Evolutionary conservation across 2,329 filamentous ascomycete species (phyloP).

Genomic region (Penicillium corylophilum): DNA sequence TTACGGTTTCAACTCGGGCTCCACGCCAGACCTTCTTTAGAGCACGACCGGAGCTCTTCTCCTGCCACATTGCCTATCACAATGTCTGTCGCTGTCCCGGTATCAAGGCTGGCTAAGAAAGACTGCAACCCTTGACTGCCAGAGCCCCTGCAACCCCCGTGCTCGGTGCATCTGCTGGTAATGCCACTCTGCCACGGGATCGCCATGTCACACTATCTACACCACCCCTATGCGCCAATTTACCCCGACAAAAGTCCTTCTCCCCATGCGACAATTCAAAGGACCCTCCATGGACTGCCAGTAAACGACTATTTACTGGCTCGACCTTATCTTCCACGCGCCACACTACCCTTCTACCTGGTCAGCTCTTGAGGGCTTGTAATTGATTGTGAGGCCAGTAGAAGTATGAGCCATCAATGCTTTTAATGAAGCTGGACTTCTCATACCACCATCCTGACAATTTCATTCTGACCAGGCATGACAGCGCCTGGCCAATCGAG

Average conservation of each 20-base stretch:
- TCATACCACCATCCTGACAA: background rate
- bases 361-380: background rate
- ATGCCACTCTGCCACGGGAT: background rate
- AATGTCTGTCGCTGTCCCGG: background rate
- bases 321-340: background rate
- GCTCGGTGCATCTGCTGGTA: constrained; percentile 3
- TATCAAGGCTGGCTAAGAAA: constrained; percentile 5
- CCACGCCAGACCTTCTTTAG: constrained; percentile 18
- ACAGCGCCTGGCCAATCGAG: background rate
- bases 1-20: constrained; percentile 26
- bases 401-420: background rate
- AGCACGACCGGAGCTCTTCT: constrained; percentile 8
- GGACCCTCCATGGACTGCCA: background rate
- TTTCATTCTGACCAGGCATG: background rate
- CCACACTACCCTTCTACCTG: background rate
- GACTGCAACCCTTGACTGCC: constrained; percentile 4
- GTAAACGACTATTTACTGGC: constrained; percentile 8
- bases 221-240: constrained; percentile 8
- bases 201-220: background rate
- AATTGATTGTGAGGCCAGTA: background rate
- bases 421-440: background rate
- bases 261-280: constrained; percentile 14
- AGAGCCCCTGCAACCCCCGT: background rate
- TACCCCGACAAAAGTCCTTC: background rate
- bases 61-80: background rate